Evolutionary conservation across 129 eudicot genomes (phyloP).

Genomic region (Lactuca saligna): DNA sequence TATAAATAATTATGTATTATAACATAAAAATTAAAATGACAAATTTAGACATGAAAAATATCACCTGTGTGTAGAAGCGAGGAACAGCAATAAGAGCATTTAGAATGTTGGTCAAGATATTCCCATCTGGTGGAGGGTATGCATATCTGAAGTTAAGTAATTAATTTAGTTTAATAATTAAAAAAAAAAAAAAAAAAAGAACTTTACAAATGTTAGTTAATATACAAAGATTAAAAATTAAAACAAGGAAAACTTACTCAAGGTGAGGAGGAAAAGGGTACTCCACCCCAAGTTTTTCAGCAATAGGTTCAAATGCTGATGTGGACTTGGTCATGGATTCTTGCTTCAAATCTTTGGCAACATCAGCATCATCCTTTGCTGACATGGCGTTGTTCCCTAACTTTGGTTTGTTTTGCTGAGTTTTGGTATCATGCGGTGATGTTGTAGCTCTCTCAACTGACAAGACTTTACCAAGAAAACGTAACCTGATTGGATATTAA

Average conservation of each 20-base stretch:
- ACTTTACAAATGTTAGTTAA: background rate
- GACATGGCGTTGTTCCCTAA: slow-evolving; percentile 26
- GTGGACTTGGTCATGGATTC: slow-evolving; percentile 31
- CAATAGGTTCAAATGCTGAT: slow-evolving; percentile 63
- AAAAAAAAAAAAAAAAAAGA: background rate
- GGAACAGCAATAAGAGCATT: slow-evolving; percentile 99
- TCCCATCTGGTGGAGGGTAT: slow-evolving; percentile 95
- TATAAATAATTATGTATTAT: slow-evolving; percentile 4
- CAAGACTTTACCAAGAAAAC: slow-evolving; percentile 92
- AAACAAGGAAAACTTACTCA: slow-evolving; percentile 44
- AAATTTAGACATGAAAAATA: background rate
- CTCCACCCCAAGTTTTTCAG: slow-evolving; percentile 86
- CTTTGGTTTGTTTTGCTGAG: slow-evolving; percentile 35
- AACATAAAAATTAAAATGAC: background rate
- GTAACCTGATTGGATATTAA: slow-evolving; percentile 43
- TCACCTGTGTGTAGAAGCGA: slow-evolving; percentile 93
- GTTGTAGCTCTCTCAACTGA: slow-evolving; percentile 77
- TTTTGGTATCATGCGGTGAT: slow-evolving; percentile 30
- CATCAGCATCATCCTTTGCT: slow-evolving; percentile 28
- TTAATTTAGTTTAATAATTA: slow-evolving; percentile 15
- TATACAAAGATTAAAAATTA: background rate
- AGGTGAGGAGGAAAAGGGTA: slow-evolving; percentile 96
- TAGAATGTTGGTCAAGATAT: slow-evolving; percentile 81
- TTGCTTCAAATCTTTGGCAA: slow-evolving; percentile 31
- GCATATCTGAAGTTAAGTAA: slow-evolving; percentile 55